Evolutionary conservation across 768 basidiomycete genomes (phyloP).

Genomic region (Suillus subalutaceus): DNA sequence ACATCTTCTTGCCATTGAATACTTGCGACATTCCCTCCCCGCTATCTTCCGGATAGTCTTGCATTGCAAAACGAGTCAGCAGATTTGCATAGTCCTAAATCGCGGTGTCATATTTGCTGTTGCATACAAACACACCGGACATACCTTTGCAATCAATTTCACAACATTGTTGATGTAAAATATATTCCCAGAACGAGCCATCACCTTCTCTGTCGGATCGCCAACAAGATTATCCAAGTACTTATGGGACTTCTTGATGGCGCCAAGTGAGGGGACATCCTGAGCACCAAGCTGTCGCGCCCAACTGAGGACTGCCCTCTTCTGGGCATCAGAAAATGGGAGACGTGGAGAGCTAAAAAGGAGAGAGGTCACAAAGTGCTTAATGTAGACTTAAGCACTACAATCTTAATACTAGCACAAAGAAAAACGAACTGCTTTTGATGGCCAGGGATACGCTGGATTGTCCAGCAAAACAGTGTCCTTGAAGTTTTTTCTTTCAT

Average conservation of each 20-base stretch:
- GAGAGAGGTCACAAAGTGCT: constrained; percentile 33
- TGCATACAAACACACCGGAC: not conserved
- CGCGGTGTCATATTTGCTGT: not conserved
- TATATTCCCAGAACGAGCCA: constrained; percentile 23
- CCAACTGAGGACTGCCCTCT: constrained; percentile 32
- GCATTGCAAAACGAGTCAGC: constrained; percentile 20
- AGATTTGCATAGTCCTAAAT: constrained; percentile 32
- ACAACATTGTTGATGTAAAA: constrained; percentile 31
- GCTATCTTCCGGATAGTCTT: constrained; percentile 19
- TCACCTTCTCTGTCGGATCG: constrained; percentile 25
- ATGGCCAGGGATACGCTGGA: constrained; percentile 12
- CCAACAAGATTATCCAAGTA: constrained; percentile 22
- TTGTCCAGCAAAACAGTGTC: constrained; percentile 36
- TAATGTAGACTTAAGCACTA: not conserved
- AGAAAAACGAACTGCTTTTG: constrained; percentile 7
- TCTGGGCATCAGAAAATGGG: no score
- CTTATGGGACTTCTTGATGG: constrained; percentile 24
- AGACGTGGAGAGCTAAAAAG: constrained; percentile 37
- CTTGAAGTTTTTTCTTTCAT: not conserved
- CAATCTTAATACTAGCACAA: constrained; percentile 13
- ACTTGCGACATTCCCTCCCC: constrained; percentile 22
- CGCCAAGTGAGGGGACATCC: constrained; percentile 29
- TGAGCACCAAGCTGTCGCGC: constrained; percentile 30
- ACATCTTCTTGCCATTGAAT: constrained; percentile 33
- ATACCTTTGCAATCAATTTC: constrained; percentile 24